A percentile compares a stretch with the other conserved stretches of the same genome.
Evolutionary conservation across 1,284 basidiomycete species (phyloP).

Genomic region (Heimioporus retisporus): DNA sequence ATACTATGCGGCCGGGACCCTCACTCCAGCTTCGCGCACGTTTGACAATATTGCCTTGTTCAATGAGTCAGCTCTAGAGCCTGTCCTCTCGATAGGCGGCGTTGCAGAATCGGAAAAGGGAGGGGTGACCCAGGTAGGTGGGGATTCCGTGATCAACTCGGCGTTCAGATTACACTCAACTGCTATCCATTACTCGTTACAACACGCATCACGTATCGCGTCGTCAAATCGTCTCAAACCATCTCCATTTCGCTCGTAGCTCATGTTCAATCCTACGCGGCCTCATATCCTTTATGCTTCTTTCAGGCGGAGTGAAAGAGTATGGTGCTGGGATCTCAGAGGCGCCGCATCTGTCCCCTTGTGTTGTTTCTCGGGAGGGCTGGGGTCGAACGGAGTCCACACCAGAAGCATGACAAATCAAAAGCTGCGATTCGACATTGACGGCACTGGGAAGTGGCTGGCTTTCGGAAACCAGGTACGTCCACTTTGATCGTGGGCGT

Average conservation of each 20-base stretch:
- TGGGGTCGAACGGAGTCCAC: not conserved
- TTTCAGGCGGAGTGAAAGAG: slow-evolving; percentile 71
- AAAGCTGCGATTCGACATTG: slow-evolving; percentile 81
- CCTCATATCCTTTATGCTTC: slow-evolving; percentile 84
- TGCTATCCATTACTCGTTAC: too few species aligned
- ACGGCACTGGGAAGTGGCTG: slow-evolving; percentile 76
- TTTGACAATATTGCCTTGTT: slow-evolving; percentile 81
- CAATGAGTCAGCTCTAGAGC: slow-evolving; percentile 66
- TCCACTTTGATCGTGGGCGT: not conserved
- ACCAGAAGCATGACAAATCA: slow-evolving; percentile 70
- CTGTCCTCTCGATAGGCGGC: slow-evolving; percentile 70
- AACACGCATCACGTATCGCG: too few species aligned
- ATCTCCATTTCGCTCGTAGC: slow-evolving; percentile 51
- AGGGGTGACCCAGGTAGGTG: slow-evolving; percentile 74
- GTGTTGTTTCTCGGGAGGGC: slow-evolving; percentile 45
- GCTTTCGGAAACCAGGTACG: slow-evolving; percentile 78
- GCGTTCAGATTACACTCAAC: too few species aligned
- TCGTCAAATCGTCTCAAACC: too few species aligned
- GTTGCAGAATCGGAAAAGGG: slow-evolving; percentile 36
- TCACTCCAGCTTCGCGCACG: slow-evolving; percentile 60
- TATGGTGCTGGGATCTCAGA: slow-evolving; percentile 87
- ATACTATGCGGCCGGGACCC: slow-evolving; percentile 79
- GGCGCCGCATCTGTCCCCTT: slow-evolving; percentile 61
- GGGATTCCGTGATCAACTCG: too few species aligned
- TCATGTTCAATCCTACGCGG: slow-evolving; percentile 81